Conservation (phyloP, 2,329 filamentous ascomycete species). For the Sphaceloma murrayae region DNA sequence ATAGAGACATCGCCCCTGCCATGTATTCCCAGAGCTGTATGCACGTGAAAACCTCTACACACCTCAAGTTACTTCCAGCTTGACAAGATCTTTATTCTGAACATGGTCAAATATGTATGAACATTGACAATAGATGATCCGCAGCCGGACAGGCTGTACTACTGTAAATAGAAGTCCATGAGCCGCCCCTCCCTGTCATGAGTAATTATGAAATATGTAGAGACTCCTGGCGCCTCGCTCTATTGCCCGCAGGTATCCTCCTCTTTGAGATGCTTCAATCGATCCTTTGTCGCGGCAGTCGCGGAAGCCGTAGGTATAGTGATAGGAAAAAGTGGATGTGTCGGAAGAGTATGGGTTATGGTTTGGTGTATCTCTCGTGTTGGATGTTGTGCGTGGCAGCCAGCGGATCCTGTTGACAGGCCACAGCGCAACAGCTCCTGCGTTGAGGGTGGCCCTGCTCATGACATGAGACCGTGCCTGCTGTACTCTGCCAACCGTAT, state of each 20-base stretch:
- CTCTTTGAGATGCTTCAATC: constrained; percentile 4
- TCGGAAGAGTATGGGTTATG: too few relatives aligned
- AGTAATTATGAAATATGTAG: not conserved
- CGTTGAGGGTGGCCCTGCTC: too few relatives aligned
- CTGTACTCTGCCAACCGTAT: too few relatives aligned
- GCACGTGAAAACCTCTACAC: not conserved
- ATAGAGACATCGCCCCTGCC: too few relatives aligned
- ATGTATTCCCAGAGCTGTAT: too few relatives aligned
- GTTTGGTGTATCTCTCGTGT: too few relatives aligned
- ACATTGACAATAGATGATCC: not conserved
- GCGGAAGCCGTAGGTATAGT: not conserved
- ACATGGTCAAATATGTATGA: not conserved
- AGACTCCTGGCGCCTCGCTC: constrained; percentile 14
- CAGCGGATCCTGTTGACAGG: too few relatives aligned
- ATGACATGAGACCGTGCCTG: too few relatives aligned
- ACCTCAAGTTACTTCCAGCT: not conserved
- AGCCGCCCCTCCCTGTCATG: not conserved
- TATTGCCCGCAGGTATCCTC: constrained; percentile 6
- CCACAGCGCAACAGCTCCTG: too few relatives aligned
- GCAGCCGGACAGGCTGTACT: not conserved
- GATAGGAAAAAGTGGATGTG: constrained; percentile 1
- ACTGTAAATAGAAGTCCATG: not conserved
- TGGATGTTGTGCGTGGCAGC: too few relatives aligned
- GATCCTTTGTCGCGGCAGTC: too few relatives aligned
- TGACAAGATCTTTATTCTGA: not conserved